A percentile compares a stretch with the other conserved stretches of the same genome.
phyloP scores from a whole-genome alignment of 352 stramenopile genomes.

The Phytophthora cactorum region DNA sequence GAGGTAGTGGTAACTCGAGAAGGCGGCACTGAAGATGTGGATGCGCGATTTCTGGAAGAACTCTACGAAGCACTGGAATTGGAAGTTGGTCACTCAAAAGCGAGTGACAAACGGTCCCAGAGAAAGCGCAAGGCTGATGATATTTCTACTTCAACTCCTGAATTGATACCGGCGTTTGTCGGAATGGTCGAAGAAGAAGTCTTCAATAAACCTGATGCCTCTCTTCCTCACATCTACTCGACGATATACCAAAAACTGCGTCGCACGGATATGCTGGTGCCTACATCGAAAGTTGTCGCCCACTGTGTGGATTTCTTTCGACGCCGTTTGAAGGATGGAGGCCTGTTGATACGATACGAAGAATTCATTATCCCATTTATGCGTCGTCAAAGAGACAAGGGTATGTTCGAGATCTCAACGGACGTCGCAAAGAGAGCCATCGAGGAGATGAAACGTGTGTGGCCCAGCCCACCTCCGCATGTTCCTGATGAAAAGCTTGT shows the following conservation, averaged over 20 bases:
- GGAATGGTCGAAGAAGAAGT: slow-evolving; percentile 63
- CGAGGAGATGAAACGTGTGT: slow-evolving; percentile 58
- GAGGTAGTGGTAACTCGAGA: slow-evolving; percentile 31
- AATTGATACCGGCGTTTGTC: slow-evolving; percentile 56
- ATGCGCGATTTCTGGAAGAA: slow-evolving; percentile 37
- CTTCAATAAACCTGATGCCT: slow-evolving; percentile 47
- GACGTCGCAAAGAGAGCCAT: slow-evolving; percentile 28
- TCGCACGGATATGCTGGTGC: slow-evolving; percentile 45
- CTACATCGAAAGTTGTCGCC: slow-evolving; percentile 51
- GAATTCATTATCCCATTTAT: slow-evolving; percentile 56
- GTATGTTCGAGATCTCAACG: slow-evolving; percentile 22
- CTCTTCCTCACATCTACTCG: slow-evolving; percentile 50
- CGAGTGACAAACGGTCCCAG: not conserved
- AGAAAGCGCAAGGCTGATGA: slow-evolving; percentile 34
- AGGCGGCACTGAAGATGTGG: slow-evolving; percentile 14
- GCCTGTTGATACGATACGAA: slow-evolving; percentile 66
- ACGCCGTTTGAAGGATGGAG: slow-evolving; percentile 42
- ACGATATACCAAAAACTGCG: slow-evolving; percentile 44
- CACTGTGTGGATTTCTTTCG: slow-evolving; percentile 45
- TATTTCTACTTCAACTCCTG: slow-evolving; percentile 11
- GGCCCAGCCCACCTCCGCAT: slow-evolving; percentile 50
- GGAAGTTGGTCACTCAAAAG: slow-evolving; percentile 22
- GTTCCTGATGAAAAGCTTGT: slow-evolving; percentile 52
- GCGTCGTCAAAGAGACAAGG: slow-evolving; percentile 32
- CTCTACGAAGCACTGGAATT: slow-evolving; percentile 37